Conservation (phyloP, 2,329 filamentous ascomycete genomes). For the Colletotrichum sp. region DNA sequence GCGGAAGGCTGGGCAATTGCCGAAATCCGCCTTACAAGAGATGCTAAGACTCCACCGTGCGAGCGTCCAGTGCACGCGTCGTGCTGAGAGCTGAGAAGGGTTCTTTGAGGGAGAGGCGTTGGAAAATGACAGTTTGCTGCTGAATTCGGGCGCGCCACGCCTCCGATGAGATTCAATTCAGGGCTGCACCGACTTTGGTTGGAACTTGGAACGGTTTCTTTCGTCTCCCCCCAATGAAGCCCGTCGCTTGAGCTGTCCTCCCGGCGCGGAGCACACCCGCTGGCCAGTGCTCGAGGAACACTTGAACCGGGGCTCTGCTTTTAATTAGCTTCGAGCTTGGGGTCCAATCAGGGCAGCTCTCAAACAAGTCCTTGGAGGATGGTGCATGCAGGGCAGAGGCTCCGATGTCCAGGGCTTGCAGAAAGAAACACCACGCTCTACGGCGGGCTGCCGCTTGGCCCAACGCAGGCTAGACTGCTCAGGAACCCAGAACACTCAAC, state of each 20-base stretch:
- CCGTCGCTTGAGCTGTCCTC: not conserved
- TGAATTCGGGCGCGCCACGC: not conserved
- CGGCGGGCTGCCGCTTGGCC: not conserved
- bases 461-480: not conserved
- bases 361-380: not conserved
- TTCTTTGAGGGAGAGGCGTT: not conserved
- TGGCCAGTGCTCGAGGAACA: not conserved
- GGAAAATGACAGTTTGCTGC: not conserved
- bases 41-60: not conserved
- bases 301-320: not conserved
- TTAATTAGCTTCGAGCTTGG: not conserved
- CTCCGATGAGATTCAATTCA: not conserved
- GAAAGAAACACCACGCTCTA: not conserved
- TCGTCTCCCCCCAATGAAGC: not conserved
- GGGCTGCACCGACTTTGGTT: not conserved
- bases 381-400: not conserved
- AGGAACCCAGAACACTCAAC: not conserved
- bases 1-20: constrained; percentile 19
- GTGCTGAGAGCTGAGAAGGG: not conserved
- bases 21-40: constrained; percentile 6
- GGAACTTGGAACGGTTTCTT: not conserved
- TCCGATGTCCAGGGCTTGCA: not conserved
- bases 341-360: not conserved
- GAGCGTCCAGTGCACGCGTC: not conserved
- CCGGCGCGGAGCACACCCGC: not conserved